phyloP scores from a whole-genome alignment of 768 basidiomycete genomes.

The Pisolithus albus region DNA sequence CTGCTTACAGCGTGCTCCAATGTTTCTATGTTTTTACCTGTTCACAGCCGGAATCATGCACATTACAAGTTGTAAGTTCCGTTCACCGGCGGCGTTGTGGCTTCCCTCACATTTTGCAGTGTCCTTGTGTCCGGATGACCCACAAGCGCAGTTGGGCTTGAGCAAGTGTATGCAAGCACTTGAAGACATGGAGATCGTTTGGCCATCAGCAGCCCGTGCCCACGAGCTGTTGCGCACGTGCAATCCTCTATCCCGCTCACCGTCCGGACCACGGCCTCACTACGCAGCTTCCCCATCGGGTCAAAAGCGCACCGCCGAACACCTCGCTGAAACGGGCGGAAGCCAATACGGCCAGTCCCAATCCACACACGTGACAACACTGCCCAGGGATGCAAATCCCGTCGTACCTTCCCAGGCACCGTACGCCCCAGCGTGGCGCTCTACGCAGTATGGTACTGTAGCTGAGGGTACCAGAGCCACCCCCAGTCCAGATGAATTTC shows the following conservation, averaged over 20 bases:
- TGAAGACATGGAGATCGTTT: constrained; percentile 56
- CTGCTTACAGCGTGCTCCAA: constrained; percentile 52
- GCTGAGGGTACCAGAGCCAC: not conserved
- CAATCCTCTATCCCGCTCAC: not conserved
- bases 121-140: constrained; percentile 56
- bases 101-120: constrained; percentile 32
- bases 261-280: not conserved
- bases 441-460: constrained; percentile 15
- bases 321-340: constrained; percentile 36
- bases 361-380: constrained; percentile 7
- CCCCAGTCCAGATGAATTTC: constrained; percentile 4
- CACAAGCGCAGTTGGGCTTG: constrained; percentile 60
- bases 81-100: not conserved
- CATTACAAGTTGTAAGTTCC: constrained; percentile 55
- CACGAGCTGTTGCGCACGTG: constrained; percentile 48
- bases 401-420: constrained; percentile 9
- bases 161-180: constrained; percentile 62
- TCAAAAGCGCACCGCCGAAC: constrained; percentile 48
- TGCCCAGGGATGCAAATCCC: not conserved
- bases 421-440: constrained; percentile 26
- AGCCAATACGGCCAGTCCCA: constrained; percentile 17
- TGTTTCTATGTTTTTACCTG: constrained; percentile 71
- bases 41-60: constrained; percentile 82
- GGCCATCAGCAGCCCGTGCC: constrained; percentile 74
- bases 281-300: constrained; percentile 1